Evolutionary conservation across 805 yeast species (phyloP), one percentile per base, ranked within the genome.

Genomic region (Metschnikowia lochheadii): DNA sequence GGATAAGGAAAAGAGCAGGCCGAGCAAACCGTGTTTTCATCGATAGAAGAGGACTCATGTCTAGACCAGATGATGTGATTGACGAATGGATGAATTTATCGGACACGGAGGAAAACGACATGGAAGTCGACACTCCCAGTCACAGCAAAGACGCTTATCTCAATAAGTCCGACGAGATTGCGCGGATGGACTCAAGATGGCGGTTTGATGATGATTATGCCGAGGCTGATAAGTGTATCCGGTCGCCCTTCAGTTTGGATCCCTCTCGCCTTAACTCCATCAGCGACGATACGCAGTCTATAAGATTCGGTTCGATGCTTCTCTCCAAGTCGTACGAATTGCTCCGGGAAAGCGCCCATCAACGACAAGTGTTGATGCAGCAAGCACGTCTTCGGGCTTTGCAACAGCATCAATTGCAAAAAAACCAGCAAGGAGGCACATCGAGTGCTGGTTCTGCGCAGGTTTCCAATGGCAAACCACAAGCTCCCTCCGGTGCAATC

Each of bases 301-400:
- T 92, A 31, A 75, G 97, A 52, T 91, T 91, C 68, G 96, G 97
- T 7, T 82, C 96, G 6, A 90, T 90, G 97, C 69, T 92, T 32
- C 74, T 90, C 39, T 82, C 94, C 3, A 92, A 91, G 66, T 84
- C 97, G 0, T 87, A 87, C 63, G 97, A 90, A 48, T 78, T 84
- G 46, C 71, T 84, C 55, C 74, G 89, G 59, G 89, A 90, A 63
- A 85, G 91, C 18, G 82, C 87, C 49, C 78, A 82, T 61, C 83
- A 83, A 67, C 77, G 94, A 57, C 76, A 70, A 51, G 60, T 63
- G 20, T 64, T 63, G 53, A 62, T 73, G 21, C 90, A 81, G 67
- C 84, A 68, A 72, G 78, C 76, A 3, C 66, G 72, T 53, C 64
- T 70, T 64, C 61, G 77, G 48, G 76, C 75, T 5, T 56, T 72